Evolutionary conservation across 2,329 filamentous ascomycete species (phyloP), one percentile per base, ranked within the genome.

Genomic region (Cephalotrichum gorgonifer): DNA sequence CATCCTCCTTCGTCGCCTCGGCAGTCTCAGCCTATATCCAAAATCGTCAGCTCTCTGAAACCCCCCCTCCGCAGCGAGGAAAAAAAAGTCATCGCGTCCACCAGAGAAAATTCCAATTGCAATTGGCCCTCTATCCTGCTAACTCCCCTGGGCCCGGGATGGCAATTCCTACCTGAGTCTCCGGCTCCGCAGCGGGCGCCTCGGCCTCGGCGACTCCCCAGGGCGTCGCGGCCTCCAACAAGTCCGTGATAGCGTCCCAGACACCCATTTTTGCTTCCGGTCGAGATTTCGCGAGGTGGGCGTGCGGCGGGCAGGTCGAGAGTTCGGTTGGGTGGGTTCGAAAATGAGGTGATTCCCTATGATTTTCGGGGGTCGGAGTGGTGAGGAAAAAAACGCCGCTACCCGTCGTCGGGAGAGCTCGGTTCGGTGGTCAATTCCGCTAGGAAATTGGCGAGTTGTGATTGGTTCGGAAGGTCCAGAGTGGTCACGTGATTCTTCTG

Each of bases 161-260:
- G 2, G 3, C 28, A 31, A 31, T 12, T 27, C 41, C 41, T 26
- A 49, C 41, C 47, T 44, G 42, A 44, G 31, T 54, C 73, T 74
- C 65, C 75, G 74, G 68, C 71, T 78, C 71, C 79, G 80, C 72
- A 74, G 81, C 71, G 74, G 80, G 72, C 75, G 79, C 79, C 69
- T 84, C 80, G 57, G 80, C 80, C 65, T 83, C 76, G 57, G 73
- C 79, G 56, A 74, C 74, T 64, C 70, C 72, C 80, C 80, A 84
- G 64, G 80, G 80, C 69, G 75, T 72, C 57, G 76, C 79, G 54
- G 79, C 79, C 69, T 82, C 78, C 62, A 81, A 69, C 63, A 84
- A 70, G 63, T 83, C 80, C 62, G 72, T 73, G 61, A 81, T 74
- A 57, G 74, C 69, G 66, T 83, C 78, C 76, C 79, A 83, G 70